Base-by-base conservation (phyloP, 257 asterid species). In the Solanum sejunctum region DNA sequence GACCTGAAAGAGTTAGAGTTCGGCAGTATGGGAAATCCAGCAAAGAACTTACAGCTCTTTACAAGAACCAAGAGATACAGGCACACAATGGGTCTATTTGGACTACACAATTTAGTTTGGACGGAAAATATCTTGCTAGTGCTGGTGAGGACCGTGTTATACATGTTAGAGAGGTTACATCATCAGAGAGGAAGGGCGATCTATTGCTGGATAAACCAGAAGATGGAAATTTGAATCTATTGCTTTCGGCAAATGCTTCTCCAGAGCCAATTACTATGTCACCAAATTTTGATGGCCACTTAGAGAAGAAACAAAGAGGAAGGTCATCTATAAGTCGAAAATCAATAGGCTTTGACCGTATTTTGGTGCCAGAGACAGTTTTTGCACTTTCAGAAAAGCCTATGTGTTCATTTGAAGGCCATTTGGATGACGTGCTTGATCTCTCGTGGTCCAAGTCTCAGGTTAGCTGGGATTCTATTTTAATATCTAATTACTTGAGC, bases 361-460 rank as follows among this genome's bases (percentile, higher is more conserved):
- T 94, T 87, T 88, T 91, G 91, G 94, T 94, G 86, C 98, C 99
- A 12, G 98, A 94, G 87, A 89, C 95, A 2, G 90, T 93, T 67
- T 95, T 97, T 87, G 87, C 94, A 63, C 97, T 97, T 83, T 88
- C 94, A 23, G 99, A 97, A 77, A 94, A 93, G 89, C 98, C 98
- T 36, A 83, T 90, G 12, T 92, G 98, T 88, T 94, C 98, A 84
- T 92, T 97, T 83, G 89, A 88, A 85, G 99, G 99, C 66, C 99
- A 97, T 89, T 84, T 87, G 85, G 94, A 91, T 87, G 98, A 91
- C 86, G 98, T 97, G 75, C 91, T 97, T 88, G 98, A 97, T 87
- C 93, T 97, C 84, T 97, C 99, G 7, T 97, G 99, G 99, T 97
- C 99, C 89, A 97, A 97, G 89, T 95, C 98, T 87, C 96, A 94